phyloP scores from a whole-genome alignment of 768 basidiomycete genomes.

The Termitomyces sp. region DNA sequence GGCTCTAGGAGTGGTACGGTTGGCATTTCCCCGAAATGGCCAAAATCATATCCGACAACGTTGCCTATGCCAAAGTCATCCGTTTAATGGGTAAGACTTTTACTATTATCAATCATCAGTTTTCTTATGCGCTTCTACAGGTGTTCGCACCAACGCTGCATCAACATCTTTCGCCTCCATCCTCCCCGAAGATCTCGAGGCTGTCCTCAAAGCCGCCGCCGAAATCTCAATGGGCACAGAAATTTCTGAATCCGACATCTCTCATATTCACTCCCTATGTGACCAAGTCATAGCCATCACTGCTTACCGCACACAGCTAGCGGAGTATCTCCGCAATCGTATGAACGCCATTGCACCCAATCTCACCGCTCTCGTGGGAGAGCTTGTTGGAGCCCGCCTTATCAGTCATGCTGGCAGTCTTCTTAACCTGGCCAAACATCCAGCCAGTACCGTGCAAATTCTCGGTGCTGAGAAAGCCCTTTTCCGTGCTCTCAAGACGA shows the following conservation, averaged over 20 bases:
- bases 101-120: neutral
- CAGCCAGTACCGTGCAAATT: constrained; percentile 97
- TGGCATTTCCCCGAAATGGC: constrained; percentile 99
- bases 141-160: constrained; percentile 92
- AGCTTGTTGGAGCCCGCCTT: constrained; percentile 87
- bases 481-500: constrained; percentile 97
- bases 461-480: constrained; percentile 97
- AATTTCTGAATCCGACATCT: constrained; percentile 93
- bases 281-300: constrained; percentile 98
- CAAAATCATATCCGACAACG: constrained; percentile 96
- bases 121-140: constrained; percentile 27
- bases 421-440: constrained; percentile 94
- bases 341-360: constrained; percentile 99
- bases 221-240: constrained; percentile 99
- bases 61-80: constrained; percentile 94
- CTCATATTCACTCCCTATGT: constrained; percentile 95
- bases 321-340: constrained; percentile 94
- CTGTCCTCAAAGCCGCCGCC: constrained; percentile 89
- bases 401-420: constrained; percentile 96
- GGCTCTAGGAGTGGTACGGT: constrained; percentile 93
- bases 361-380: constrained; percentile 86
- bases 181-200: constrained; percentile 97
- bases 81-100: constrained; percentile 72
- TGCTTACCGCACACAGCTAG: constrained; percentile 89
- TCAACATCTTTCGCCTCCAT: constrained; percentile 83